A percentile compares a stretch with the other conserved stretches of the same genome.
These are phyloP conservation scores for Chaetoscypha palmicola DNA, from an alignment of 2,329 filamentous ascomycete species.

Conservation along the genomic window DNA sequence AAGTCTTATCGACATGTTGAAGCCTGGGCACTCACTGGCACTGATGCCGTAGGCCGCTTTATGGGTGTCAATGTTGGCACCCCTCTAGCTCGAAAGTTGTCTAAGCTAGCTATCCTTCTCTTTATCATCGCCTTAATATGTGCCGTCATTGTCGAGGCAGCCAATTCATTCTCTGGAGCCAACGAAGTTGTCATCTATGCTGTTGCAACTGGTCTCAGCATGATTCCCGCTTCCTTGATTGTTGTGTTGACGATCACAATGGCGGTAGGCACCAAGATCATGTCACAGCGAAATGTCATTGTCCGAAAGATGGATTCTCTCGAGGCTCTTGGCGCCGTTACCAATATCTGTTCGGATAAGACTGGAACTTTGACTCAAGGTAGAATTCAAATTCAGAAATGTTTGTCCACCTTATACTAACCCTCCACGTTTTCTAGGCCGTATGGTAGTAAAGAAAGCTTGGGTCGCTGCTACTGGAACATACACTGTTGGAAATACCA, in stretches of 20 bases:
- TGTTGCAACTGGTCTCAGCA: constrained; percentile 50
- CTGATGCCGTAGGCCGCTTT: constrained; percentile 51
- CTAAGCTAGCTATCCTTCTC: constrained; percentile 55
- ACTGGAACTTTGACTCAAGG: constrained; percentile 51
- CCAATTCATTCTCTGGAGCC: constrained; percentile 45
- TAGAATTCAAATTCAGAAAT: too few relatives aligned
- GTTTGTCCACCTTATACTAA: too few relatives aligned
- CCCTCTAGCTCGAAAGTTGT: constrained; percentile 58
- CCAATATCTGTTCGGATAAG: too few relatives aligned
- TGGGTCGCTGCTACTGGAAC: constrained; percentile 47
- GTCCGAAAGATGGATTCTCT: constrained; percentile 49
- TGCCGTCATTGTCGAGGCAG: constrained; percentile 57
- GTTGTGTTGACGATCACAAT: constrained; percentile 63
- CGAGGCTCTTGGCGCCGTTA: constrained; percentile 50
- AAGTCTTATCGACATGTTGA: constrained; percentile 41
- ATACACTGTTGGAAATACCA: constrained; percentile 44
- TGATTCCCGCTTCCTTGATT: constrained; percentile 57
- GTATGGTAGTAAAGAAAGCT: constrained; percentile 43
- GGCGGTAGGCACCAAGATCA: constrained; percentile 52
- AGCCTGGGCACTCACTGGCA: constrained; percentile 37
- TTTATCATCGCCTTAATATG: constrained; percentile 58
- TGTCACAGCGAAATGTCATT: constrained; percentile 50
- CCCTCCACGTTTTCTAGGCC: too few relatives aligned
- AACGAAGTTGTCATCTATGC: constrained; percentile 57
- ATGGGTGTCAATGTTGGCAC: constrained; percentile 59